Conservation (phyloP, 1,139 yeast species). For the Hemisphaericaspora lyxosophila region DNA sequence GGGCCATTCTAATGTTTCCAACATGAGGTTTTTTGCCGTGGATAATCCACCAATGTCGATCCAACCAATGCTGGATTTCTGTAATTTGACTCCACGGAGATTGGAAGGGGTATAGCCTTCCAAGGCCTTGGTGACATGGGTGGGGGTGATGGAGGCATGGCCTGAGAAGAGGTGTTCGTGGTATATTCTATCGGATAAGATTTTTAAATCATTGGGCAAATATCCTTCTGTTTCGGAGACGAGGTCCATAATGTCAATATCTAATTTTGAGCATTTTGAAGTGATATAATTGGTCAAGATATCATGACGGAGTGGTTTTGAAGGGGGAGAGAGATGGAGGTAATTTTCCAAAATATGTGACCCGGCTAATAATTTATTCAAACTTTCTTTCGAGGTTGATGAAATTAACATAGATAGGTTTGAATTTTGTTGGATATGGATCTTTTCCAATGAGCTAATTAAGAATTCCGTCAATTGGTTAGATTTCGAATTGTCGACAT, state of each 20-base stretch:
- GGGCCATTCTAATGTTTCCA: slow-evolving; percentile 97
- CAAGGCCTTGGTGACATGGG: slow-evolving; percentile 57
- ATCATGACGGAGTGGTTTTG: slow-evolving; percentile 56
- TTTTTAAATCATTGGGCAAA: slow-evolving; percentile 77
- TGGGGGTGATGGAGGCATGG: slow-evolving; percentile 18
- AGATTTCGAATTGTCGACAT: slow-evolving; percentile 60
- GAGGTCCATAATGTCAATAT: slow-evolving; percentile 68
- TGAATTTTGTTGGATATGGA: slow-evolving; percentile 40
- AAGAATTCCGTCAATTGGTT: slow-evolving; percentile 56
- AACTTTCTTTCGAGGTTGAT: slow-evolving; percentile 60
- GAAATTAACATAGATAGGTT: slow-evolving; percentile 57
- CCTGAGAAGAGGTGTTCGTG: slow-evolving; percentile 55
- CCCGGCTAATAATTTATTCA: slow-evolving; percentile 61
- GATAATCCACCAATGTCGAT: slow-evolving; percentile 83
- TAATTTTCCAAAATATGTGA: slow-evolving; percentile 72
- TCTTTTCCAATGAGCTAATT: slow-evolving; percentile 39
- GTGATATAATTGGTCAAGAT: slow-evolving; percentile 36
- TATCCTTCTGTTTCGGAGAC: slow-evolving; percentile 87
- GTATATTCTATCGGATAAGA: slow-evolving; percentile 70
- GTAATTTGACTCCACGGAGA: slow-evolving; percentile 81
- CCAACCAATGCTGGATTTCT: slow-evolving; percentile 79
- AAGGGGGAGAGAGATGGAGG: slow-evolving; percentile 67
- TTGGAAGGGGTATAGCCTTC: slow-evolving; percentile 76
- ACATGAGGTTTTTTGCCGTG: slow-evolving; percentile 69
- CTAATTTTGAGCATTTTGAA: slow-evolving; percentile 32